Conservation (phyloP, 495 filamentous ascomycete species). For the Parachaetomium inaequale region DNA sequence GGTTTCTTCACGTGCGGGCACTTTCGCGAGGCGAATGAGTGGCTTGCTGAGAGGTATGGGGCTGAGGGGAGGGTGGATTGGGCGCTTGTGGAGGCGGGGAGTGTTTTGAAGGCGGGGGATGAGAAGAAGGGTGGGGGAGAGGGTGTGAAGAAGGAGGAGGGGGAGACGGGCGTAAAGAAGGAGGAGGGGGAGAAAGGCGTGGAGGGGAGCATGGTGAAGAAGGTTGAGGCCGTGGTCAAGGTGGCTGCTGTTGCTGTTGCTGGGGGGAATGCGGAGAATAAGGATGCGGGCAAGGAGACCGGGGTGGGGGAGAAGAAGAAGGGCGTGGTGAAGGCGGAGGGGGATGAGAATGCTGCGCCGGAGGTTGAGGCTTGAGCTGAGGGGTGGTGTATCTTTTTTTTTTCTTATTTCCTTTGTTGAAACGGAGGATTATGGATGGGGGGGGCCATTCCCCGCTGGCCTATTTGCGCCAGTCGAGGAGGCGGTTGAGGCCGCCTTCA, state of each 20-base stretch:
- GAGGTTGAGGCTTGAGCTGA: conserved; percentile 10
- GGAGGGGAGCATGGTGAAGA: conserved; percentile 21
- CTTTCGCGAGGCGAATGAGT: conserved; percentile 86
- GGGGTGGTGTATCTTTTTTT: no score
- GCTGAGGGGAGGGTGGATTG: conserved; percentile 78
- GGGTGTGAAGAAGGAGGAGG: conserved; percentile 14
- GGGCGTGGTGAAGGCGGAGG: not conserved
- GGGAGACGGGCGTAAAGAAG: conserved; percentile 11
- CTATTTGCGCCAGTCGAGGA: not conserved
- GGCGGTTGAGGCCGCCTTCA: not conserved
- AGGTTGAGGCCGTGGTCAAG: conserved; percentile 19
- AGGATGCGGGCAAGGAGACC: conserved; percentile 8
- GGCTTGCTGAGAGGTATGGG: conserved; percentile 76
- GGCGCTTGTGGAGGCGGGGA: conserved; percentile 52
- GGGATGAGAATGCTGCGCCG: conserved; percentile 14
- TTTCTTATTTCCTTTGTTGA: not conserved
- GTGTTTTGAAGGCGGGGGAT: conserved; percentile 21
- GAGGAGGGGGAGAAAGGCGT: conserved; percentile 13
- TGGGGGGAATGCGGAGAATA: not conserved
- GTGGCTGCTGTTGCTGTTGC: no score
- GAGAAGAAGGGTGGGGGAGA: conserved; percentile 13
- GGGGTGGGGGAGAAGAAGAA: conserved; percentile 4
- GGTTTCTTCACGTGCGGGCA: conserved; percentile 88
- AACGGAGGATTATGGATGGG: not conserved
- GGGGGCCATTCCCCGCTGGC: not conserved